These are phyloP conservation scores for Sporodiniella umbellata DNA, from an alignment of 371 early-diverging fungal species.

Conservation along the genomic window DNA sequence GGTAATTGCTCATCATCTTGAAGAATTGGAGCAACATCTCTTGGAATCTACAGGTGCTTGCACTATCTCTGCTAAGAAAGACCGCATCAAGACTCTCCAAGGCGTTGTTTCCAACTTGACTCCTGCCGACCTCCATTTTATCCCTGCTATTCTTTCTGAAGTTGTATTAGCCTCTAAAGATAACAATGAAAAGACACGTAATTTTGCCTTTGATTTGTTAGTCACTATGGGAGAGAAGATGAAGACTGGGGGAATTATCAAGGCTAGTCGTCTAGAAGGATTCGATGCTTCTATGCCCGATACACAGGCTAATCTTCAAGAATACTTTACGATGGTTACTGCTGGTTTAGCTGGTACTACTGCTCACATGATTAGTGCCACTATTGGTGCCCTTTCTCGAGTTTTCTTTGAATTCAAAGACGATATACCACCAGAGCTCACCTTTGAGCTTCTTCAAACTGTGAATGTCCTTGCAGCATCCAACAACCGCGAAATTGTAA, in stretches of 20 bases:
- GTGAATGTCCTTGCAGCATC: constrained; percentile 75
- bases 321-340: constrained; percentile 83
- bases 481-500: constrained; percentile 88
- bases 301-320: constrained; percentile 50
- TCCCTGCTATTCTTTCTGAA: constrained; percentile 86
- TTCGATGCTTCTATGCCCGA: constrained; percentile 55
- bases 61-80: constrained; percentile 65
- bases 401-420: constrained; percentile 88
- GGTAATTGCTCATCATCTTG: constrained; percentile 40
- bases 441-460: constrained; percentile 65
- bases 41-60: constrained; percentile 53
- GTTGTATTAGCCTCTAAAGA: constrained; percentile 93
- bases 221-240: constrained; percentile 88
- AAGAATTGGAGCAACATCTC: constrained; percentile 49
- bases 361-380: constrained; percentile 91
- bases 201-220: constrained; percentile 79
- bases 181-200: constrained; percentile 84
- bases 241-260: constrained; percentile 71
- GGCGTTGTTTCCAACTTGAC: constrained; percentile 55
- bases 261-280: constrained; percentile 49
- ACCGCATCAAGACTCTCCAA: constrained; percentile 62
- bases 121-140: constrained; percentile 69
- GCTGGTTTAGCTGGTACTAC: constrained; percentile 94
- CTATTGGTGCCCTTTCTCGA: constrained; percentile 80
- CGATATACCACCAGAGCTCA: constrained; percentile 53